phyloP scores from a whole-genome alignment of 495 filamentous ascomycete genomes.

The Talaromyces stipitatus region DNA sequence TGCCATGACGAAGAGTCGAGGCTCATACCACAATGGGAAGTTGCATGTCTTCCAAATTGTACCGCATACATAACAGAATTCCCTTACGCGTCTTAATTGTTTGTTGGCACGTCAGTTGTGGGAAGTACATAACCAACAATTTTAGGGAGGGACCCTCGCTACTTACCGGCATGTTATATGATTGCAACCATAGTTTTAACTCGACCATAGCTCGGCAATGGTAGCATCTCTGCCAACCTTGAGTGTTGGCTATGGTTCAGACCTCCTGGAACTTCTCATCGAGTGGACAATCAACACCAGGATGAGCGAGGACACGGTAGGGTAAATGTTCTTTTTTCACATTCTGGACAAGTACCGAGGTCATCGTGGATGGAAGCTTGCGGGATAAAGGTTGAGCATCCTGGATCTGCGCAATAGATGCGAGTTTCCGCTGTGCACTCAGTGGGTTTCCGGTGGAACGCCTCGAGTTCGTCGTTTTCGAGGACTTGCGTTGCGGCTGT shows the following conservation, averaged over 20 bases:
- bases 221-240: conserved; percentile 14
- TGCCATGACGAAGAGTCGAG: conserved; percentile 20
- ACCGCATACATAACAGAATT: conserved; percentile 19
- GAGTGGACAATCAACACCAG: conserved; percentile 13
- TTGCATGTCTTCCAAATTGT: conserved; percentile 40
- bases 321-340: conserved; percentile 11
- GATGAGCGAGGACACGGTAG: conserved; percentile 11
- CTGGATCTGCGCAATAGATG: conserved; percentile 14
- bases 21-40: conserved; percentile 35
- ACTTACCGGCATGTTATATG: conserved; percentile 18
- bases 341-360: conserved; percentile 10
- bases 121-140: background rate
- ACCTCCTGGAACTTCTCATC: conserved; percentile 12
- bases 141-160: background rate
- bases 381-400: conserved; percentile 16
- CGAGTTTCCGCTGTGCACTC: conserved; percentile 13
- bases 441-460: conserved; percentile 10
- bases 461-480: conserved; percentile 6
- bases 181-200: conserved; percentile 15
- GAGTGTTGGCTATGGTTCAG: conserved; percentile 5
- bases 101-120: background rate
- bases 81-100: conserved; percentile 8
- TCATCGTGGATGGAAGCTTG: conserved; percentile 7
- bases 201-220: conserved; percentile 14
- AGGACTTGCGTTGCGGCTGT: conserved; percentile 6